Conservation (phyloP, 495 filamentous ascomycete species). For the Neurospora tetrasperma region DNA sequence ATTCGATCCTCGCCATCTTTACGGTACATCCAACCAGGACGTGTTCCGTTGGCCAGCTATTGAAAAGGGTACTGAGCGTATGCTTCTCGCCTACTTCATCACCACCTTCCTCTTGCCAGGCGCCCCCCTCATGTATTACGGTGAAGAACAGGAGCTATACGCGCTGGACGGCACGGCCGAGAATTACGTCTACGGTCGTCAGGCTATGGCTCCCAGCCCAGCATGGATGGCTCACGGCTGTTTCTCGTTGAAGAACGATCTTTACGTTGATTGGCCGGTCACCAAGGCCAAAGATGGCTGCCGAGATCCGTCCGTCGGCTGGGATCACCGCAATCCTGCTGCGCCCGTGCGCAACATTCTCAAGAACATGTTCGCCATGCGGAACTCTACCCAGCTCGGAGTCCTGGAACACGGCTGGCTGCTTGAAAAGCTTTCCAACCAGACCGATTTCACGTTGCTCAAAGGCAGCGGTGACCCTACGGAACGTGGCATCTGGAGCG, state of each 20-base stretch:
- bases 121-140: slow-evolving; percentile 55
- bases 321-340: slow-evolving; percentile 62
- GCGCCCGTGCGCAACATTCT: slow-evolving; percentile 57
- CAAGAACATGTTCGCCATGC: slow-evolving; percentile 56
- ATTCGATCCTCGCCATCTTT: slow-evolving; percentile 65
- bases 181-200: slow-evolving; percentile 64
- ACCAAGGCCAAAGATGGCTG: slow-evolving; percentile 47
- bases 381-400: slow-evolving; percentile 37
- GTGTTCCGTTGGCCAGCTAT: slow-evolving; percentile 67
- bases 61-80: slow-evolving; percentile 50
- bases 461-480: slow-evolving; percentile 47
- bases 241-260: slow-evolving; percentile 43
- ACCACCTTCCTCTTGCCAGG: slow-evolving; percentile 57
- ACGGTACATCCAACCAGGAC: slow-evolving; percentile 61
- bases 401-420: slow-evolving; percentile 56
- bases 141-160: slow-evolving; percentile 64
- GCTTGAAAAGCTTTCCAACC: slow-evolving; percentile 50
- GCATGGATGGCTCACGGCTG: slow-evolving; percentile 66
- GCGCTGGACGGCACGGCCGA: slow-evolving; percentile 54
- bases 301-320: slow-evolving; percentile 44
- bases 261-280: slow-evolving; percentile 53
- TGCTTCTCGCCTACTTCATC: slow-evolving; percentile 53
- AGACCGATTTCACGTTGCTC: slow-evolving; percentile 42
- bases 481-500: slow-evolving; percentile 60
- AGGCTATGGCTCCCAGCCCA: slow-evolving; percentile 53